A percentile compares a stretch with the other conserved stretches of the same genome.
Evolutionary conservation across 2,329 filamentous ascomycete species (phyloP).

Genomic region (Emergomyces orientalis): DNA sequence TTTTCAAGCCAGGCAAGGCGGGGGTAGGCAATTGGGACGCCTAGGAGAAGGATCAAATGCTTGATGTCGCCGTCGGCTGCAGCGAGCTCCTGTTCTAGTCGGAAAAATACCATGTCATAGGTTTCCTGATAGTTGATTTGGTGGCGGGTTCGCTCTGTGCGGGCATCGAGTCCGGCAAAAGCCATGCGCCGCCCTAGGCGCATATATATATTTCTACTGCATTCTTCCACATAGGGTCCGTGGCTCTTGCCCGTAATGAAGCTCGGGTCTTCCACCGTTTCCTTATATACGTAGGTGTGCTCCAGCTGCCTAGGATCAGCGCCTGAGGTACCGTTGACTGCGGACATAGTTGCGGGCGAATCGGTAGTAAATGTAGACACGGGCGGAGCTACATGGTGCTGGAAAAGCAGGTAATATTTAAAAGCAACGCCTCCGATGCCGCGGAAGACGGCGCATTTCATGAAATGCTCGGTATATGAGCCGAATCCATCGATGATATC

Average conservation of each 20-base stretch:
- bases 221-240: conserved; percentile 57
- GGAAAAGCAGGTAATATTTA: conserved; percentile 58
- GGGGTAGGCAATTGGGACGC: conserved; percentile 60
- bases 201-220: conserved; percentile 52
- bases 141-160: conserved; percentile 72
- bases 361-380: conserved; percentile 77
- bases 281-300: conserved; percentile 60
- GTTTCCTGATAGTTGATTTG: conserved; percentile 78
- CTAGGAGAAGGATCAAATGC: conserved; percentile 54
- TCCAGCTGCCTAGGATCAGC: conserved; percentile 62
- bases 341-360: conserved; percentile 47
- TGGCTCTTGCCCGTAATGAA: conserved; percentile 71
- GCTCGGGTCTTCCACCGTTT: conserved; percentile 52
- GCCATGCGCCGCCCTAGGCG: conserved; percentile 57
- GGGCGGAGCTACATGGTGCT: conserved; percentile 74
- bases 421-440: conserved; percentile 52
- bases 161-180: conserved; percentile 51
- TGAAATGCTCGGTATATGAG: conserved; percentile 58
- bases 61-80: conserved; percentile 48
- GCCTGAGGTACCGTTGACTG: conserved; percentile 42
- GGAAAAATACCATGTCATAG: conserved; percentile 51
- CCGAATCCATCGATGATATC: conserved; percentile 61
- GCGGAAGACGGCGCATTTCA: conserved; percentile 55
- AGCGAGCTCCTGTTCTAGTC: conserved; percentile 44
- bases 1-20: conserved; percentile 96